Evolutionary conservation across 768 basidiomycete species (phyloP).

Genomic region (Collybia sordida): DNA sequence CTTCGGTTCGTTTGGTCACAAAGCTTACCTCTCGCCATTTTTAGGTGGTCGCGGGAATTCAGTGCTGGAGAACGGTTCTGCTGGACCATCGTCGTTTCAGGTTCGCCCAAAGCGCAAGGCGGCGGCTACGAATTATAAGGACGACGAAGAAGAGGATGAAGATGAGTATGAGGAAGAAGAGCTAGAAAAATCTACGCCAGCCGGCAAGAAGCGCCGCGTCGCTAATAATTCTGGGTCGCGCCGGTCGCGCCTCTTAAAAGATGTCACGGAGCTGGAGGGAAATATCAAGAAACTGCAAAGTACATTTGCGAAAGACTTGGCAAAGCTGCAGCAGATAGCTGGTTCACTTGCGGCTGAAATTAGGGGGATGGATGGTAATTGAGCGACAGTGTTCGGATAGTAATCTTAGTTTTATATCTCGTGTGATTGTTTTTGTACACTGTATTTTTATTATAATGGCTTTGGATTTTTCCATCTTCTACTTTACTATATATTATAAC

Average conservation of each 20-base stretch:
- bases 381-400: neutral
- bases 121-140: constrained; percentile 25
- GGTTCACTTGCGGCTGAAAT: constrained; percentile 28
- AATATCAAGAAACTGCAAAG: constrained; percentile 33
- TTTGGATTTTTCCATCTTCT: neutral
- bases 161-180: constrained; percentile 37
- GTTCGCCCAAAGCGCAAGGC: constrained; percentile 24
- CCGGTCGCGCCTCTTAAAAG: constrained; percentile 30
- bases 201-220: constrained; percentile 27
- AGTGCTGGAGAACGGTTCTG: constrained; percentile 1
- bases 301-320: constrained; percentile 31
- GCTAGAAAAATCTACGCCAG: constrained; percentile 30
- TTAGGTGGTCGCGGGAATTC: constrained; percentile 11
- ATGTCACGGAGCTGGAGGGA: constrained; percentile 33
- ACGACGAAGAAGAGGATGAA: constrained; percentile 25
- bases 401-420: constrained; percentile 1
- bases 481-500: too few species aligned
- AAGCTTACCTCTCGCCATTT: constrained; percentile 1
- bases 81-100: constrained; percentile 12
- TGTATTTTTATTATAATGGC: constrained; percentile 6
- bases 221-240: constrained; percentile 19
- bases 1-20: neutral
- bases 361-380: constrained; percentile 30
- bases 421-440: constrained; percentile 1
- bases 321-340: constrained; percentile 30